phyloP scores from a whole-genome alignment of 495 filamentous ascomycete species.

The Delitschia confertaspora region DNA sequence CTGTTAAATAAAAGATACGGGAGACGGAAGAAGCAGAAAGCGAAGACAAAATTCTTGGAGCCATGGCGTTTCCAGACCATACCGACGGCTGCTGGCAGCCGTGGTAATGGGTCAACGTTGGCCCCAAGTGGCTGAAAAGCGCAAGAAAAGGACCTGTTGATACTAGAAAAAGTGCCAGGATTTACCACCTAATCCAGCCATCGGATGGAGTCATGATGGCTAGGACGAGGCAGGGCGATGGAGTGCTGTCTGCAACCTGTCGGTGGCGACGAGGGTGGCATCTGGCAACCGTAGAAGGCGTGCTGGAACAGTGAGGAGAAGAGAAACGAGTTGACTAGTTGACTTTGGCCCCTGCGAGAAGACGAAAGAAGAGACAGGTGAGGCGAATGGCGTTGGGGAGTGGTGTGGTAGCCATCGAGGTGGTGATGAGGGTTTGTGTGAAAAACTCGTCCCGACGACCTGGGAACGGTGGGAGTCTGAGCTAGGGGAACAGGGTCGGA shows the following conservation, averaged over 20 bases:
- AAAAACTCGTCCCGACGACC: slow-evolving; percentile 1
- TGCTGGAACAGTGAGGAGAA: not conserved
- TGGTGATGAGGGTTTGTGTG: slow-evolving; percentile 1
- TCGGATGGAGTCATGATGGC: no score
- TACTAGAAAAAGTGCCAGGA: not conserved
- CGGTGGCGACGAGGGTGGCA: slow-evolving; percentile 8
- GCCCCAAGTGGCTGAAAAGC: not conserved
- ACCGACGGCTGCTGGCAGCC: not conserved
- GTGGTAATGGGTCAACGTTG: slow-evolving; percentile 4
- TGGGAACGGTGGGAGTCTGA: not conserved
- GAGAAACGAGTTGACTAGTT: not conserved
- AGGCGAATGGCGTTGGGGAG: slow-evolving; percentile 10
- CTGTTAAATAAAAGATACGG: not conserved
- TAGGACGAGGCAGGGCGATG: slow-evolving; percentile 6
- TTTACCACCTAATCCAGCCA: not conserved
- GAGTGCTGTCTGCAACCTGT: not conserved
- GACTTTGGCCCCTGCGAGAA: not conserved
- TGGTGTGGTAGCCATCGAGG: not conserved
- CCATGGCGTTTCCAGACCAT: not conserved
- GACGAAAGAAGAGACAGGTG: slow-evolving; percentile 6
- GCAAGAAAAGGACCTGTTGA: not conserved
- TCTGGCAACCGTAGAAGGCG: slow-evolving; percentile 1
- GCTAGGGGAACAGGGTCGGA: no score
- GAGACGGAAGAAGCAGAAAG: not conserved
- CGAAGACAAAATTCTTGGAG: not conserved